Conservation (phyloP, 139 green algal genomes). For the Chlorella sp. region DNA sequence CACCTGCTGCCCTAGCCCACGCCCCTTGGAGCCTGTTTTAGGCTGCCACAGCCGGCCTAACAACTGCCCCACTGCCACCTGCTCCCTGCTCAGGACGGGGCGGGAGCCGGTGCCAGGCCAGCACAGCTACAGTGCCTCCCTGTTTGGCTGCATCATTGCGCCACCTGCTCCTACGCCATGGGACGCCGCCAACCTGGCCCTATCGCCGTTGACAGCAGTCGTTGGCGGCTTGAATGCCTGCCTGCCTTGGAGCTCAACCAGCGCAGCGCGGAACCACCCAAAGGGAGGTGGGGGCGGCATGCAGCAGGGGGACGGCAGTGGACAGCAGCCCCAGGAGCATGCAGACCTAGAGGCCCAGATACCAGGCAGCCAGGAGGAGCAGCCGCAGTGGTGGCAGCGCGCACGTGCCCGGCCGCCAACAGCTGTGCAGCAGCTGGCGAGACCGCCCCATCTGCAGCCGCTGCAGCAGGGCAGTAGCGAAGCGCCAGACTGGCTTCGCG, state of each 20-base stretch:
- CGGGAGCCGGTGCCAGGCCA: constrained; percentile 4
- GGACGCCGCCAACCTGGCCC: neutral
- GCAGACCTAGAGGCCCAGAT: too few relatives aligned
- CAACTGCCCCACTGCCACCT: too few relatives aligned
- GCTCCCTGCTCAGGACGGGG: neutral
- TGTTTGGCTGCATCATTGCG: constrained; percentile 3
- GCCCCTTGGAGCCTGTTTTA: too few relatives aligned
- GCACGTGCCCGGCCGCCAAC: too few relatives aligned
- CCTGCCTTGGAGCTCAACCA: neutral
- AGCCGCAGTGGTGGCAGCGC: too few relatives aligned
- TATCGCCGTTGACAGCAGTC: neutral
- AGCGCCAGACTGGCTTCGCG: neutral
- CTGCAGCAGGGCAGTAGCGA: neutral
- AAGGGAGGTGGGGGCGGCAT: neutral
- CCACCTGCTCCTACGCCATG: neutral
- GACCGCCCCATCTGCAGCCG: neutral
- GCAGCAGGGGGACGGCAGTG: neutral
- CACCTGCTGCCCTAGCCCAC: neutral
- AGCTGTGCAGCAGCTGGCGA: too few relatives aligned
- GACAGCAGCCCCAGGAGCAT: neutral
- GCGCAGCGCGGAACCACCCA: neutral
- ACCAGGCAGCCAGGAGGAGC: too few relatives aligned
- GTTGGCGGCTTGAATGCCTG: constrained; percentile 10
- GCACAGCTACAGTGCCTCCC: constrained; percentile 5
- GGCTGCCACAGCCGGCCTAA: too few relatives aligned